Base-by-base conservation (phyloP, 495 filamentous ascomycete species). In the Arthonia radiata region DNA sequence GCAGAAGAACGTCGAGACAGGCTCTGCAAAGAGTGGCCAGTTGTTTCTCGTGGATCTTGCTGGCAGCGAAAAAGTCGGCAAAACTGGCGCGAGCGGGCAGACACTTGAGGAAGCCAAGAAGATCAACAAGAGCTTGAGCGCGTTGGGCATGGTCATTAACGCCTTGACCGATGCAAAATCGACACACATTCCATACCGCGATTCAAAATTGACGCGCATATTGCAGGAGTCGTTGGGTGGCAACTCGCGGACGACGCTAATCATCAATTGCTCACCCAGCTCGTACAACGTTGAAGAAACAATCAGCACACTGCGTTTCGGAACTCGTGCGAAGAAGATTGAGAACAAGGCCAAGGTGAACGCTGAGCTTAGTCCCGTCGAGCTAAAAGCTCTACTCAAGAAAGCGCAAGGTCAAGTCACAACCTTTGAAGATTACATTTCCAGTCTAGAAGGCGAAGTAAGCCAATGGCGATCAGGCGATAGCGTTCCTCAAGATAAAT, bases 291-390 rank as follows among this genome's bases (percentile, higher is more conserved):
- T 92, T 51, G 70, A 70, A 28, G 86, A 97, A 56, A 97, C 86
- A 0, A 49, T 97, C 19, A 78, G 80, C 18, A 97, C 86, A 5
- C 56, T 97, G 24, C 67, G 83, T 16, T 97, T 97, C 46, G 86
- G 86, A 59, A 83, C 92, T 47, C 61, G 86, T 38, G 86, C 86
- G 22, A 97, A 97, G 59, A 71, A 81, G 0, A 97, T 97, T 51
- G 93, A 97, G 71, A 94, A 97, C 54, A 94, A 93, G 59, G 86
- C 86, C 43, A 94, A 93, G 76, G 71, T 97, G 57, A 97, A 97
- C 46, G 82, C 81, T 23, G 86, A 97, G 44, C 62, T 94, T 35
- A 93, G 83, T 42, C 86, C 86, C 7, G 67, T 76, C 4, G 89
- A 97, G 44, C 59, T 97, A 56, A 94, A 94, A 54, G 59, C 67